Evolutionary conservation across 257 asterid species (phyloP).

Genomic region (Lantana camara): DNA sequence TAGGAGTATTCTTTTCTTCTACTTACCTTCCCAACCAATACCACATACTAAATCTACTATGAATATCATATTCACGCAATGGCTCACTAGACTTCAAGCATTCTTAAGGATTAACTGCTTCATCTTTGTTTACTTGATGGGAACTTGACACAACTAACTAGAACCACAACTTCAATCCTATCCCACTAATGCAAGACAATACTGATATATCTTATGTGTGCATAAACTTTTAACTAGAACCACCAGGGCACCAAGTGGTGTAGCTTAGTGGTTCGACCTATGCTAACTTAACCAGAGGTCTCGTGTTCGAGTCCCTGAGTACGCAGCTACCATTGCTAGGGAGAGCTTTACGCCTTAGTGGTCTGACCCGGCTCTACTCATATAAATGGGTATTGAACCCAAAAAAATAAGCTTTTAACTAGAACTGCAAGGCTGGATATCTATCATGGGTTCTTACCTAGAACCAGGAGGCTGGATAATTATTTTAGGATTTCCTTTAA

Average conservation of each 20-base stretch:
- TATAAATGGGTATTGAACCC: no score
- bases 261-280: no score
- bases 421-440: no score
- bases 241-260: no score
- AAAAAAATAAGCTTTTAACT: constrained; percentile 12
- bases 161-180: background rate
- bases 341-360: no score
- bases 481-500: no score
- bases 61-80: background rate
- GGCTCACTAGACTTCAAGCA: background rate
- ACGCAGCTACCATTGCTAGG: no score
- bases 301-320: no score
- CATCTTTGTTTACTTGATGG: constrained; percentile 11
- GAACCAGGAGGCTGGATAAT: no score
- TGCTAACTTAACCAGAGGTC: no score
- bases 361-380: no score
- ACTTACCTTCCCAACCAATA: background rate
- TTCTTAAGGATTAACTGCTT: constrained; percentile 22
- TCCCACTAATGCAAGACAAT: background rate
- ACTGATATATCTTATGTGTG: background rate
- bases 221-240: constrained; percentile 5
- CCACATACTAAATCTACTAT: constrained; percentile 9
- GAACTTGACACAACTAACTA: background rate
- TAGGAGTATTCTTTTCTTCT: background rate
- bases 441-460: no score